A percentile compares a stretch with the other conserved stretches of the same genome.
Conservation (phyloP, 345 rosid genomes). For the Populus davidiana region DNA sequence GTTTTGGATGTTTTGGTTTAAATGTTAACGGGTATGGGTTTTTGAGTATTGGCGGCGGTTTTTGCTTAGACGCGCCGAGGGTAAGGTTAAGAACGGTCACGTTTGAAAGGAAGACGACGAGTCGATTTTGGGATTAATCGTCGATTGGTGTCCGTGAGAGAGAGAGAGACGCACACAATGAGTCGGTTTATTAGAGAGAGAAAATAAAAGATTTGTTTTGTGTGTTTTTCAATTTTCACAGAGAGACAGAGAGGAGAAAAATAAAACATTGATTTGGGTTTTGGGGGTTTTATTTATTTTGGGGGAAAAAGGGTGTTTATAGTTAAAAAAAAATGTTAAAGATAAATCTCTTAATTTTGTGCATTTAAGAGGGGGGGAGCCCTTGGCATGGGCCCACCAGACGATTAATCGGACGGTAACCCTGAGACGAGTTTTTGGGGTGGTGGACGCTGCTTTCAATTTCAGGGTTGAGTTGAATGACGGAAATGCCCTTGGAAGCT, state of each 20-base stretch:
- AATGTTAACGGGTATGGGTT: not conserved
- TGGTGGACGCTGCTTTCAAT: not conserved
- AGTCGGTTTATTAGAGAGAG: slow-evolving; percentile 1
- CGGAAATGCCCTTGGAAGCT: not conserved
- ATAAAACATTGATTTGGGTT: slow-evolving; percentile 8
- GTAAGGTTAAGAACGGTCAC: slow-evolving; percentile 29
- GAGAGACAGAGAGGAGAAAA: not conserved
- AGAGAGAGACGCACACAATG: not conserved
- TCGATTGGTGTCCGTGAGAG: slow-evolving; percentile 33
- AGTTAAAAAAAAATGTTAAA: not conserved
- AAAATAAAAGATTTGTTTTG: not conserved
- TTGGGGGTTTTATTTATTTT: slow-evolving; percentile 18
- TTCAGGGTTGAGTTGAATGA: not conserved
- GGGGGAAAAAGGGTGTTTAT: slow-evolving; percentile 25
- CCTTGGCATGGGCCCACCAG: slow-evolving; percentile 2
- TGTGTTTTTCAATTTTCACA: not conserved
- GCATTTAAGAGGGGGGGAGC: not conserved
- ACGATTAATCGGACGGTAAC: slow-evolving; percentile 19
- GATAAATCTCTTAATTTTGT: not conserved
- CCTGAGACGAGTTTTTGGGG: not conserved
- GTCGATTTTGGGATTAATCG: slow-evolving; percentile 53
- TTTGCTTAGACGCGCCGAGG: slow-evolving; percentile 13
- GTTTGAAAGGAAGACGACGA: slow-evolving; percentile 32
- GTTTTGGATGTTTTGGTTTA: slow-evolving; percentile 1
- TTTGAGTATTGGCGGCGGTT: slow-evolving; percentile 17